Base-by-base conservation (phyloP, 371 early-diverging fungal genomes). In the Apophysomyces elegans region DNA sequence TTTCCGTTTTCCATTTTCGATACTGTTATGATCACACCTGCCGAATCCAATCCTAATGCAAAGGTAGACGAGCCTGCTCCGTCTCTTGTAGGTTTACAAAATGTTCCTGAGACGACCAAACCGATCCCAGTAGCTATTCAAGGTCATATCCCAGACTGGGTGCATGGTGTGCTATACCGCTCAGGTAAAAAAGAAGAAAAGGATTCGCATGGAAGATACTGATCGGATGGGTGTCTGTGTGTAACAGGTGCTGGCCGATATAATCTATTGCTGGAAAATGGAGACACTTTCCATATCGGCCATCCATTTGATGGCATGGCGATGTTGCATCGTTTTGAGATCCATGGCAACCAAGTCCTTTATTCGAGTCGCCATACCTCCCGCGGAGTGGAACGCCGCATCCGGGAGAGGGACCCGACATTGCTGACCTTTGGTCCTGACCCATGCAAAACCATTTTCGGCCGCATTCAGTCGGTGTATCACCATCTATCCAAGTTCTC, bases 241-340 rank as follows among this genome's bases (percentile, higher is more conserved):
- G 13, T 13, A 58, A 35, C 36, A 83, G 83, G 84, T 2, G 68
- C 80, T 5, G 84, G 84, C n/a, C 62, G 70, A 36, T 83, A 79
- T 44, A 79, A 80, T 60, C 61, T 83, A 6, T 56, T 75, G 26
- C 56, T 79, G 26, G 73, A 76, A 35, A 74, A 79, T 54, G 86
- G 86, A 21, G 83, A 84, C 56, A 80, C 85, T 1, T 68, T 78
- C 56, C 81, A 84, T 45, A 81, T 88, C 38, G 77, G 79, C 36
- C 89, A 89, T 64, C 86, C 87, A 32, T 89, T 89, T 68, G 89
- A 89, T 59, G 88, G 88, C 0, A 75, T 88, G 43, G 83, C 86
- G 12, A 86, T 86, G 75, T 63, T 85, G 5, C 84, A 85, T 63
- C 77, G 84, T 0, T 83, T 83, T 63, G 74, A 74, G 58, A 70